A percentile compares a stretch with the other conserved stretches of the same genome.
Evolutionary conservation across 768 basidiomycete species (phyloP).

Genomic region (Macrolepiota fuliginosa): DNA sequence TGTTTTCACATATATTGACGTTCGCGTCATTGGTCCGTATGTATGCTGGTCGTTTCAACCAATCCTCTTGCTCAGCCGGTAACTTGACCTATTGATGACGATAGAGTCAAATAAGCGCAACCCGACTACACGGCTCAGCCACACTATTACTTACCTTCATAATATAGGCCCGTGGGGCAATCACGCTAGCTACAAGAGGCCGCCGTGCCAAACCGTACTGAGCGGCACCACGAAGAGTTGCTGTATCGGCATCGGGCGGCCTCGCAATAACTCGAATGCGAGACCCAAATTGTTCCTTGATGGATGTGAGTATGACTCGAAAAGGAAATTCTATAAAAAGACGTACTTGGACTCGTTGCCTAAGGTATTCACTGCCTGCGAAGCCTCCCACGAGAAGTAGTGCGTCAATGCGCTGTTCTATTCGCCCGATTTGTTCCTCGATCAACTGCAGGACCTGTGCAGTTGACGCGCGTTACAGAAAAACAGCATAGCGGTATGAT

Average conservation of each 20-base stretch:
- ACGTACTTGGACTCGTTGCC: slow-evolving; percentile 71
- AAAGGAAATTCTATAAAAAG: slow-evolving; percentile 2
- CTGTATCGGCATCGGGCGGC: slow-evolving; percentile 85
- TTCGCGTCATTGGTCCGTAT: slow-evolving; percentile 76
- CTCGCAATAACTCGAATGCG: slow-evolving; percentile 76
- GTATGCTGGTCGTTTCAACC: slow-evolving; percentile 81
- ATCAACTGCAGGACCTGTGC: slow-evolving; percentile 72
- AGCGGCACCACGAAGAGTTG: slow-evolving; percentile 85
- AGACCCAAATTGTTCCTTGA: slow-evolving; percentile 61
- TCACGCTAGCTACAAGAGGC: slow-evolving; percentile 76
- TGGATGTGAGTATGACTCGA: slow-evolving; percentile 7
- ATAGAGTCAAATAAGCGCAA: slow-evolving; percentile 4
- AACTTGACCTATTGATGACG: slow-evolving; percentile 66
- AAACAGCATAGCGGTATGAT: slow-evolving; percentile 4
- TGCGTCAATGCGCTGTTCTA: slow-evolving; percentile 75
- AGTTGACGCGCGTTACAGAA: neutral
- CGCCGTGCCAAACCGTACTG: slow-evolving; percentile 79
- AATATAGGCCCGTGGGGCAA: slow-evolving; percentile 80
- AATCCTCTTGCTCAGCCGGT: slow-evolving; percentile 84
- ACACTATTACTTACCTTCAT: slow-evolving; percentile 60
- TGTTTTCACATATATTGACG: slow-evolving; percentile 79
- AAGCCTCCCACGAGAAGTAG: slow-evolving; percentile 90
- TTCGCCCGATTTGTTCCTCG: slow-evolving; percentile 67
- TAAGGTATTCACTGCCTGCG: slow-evolving; percentile 82
- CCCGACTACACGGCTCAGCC: neutral